Base-by-base conservation (phyloP, 2,329 filamentous ascomycete genomes). In the Ophiocordyceps sinensis region DNA sequence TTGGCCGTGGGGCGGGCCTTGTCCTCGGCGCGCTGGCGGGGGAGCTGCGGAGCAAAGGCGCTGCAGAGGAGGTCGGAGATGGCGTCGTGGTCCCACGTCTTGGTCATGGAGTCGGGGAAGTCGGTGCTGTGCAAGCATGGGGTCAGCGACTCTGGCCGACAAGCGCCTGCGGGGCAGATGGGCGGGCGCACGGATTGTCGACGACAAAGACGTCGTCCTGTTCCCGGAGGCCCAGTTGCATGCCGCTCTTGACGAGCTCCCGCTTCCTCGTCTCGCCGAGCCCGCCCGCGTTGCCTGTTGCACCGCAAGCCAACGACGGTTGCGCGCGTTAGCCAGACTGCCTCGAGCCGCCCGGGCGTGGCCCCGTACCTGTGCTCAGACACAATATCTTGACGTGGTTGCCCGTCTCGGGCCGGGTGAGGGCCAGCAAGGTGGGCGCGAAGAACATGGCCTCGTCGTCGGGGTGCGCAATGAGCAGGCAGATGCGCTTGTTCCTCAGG, bases 361-460 rank as follows among this genome's bases (percentile, higher is more conserved):
- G n/a, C n/a, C n/a, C 14, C 32, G 32, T 34, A 34, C 85, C 88
- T 49, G 79, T 89, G 62, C 85, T 93, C 47, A 98, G 66, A 64
- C 91, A 98, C 42, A 96, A 65, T 47, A 98, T 94, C 64, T 93
- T 91, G 55, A 98, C 73, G 57, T 93, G 86, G 63, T 98, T 96
- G 4, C 85, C 83, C 17, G 82, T 70, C 44, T 79, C 76, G 4
- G 86, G 85, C 13, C 75, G 70, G 15, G 87, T 89, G 43, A 98
- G 73, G n/a, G 84, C 79, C 51, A 93, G 71, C 13, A 96, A 70
- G 1, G 86, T 84, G 0, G 91, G 91, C 47, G 87, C 79, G 64
- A 98, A 98, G 71, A 98, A 98, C 91, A 98, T 98, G 60, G 89
- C 91, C 67, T 98, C 91, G 55, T 98, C 91, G 63, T 98, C 91